Evolutionary conservation across 2,329 filamentous ascomycete species (phyloP), one percentile per base, ranked within the genome.

Genomic region (Sporothrix pallida): DNA sequence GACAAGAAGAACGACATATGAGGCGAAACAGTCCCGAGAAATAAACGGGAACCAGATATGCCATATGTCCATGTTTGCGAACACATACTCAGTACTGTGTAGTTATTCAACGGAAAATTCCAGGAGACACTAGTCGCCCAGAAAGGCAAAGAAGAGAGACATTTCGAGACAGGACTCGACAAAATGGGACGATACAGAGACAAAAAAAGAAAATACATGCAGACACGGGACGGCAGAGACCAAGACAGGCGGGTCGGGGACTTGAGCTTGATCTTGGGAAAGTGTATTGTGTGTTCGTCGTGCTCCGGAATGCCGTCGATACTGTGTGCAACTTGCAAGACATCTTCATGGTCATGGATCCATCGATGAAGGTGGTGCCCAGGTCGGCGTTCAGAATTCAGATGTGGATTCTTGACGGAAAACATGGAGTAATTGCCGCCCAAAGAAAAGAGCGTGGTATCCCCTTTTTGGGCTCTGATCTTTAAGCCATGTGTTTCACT

Each of bases 401-500:
- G 42, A 26, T 67, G 62, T 65, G 62, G 63, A 17, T 67, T 17
- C 10, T 67, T 4, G 62, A 67, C 42, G 65, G 65, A 68, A 37
- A 52, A 7, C 23, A 52, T 31, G 65, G 65, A 68, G 48, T 23
- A 68, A 52, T 70, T 70, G 67, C 67, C 50, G 67, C 67, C 31
- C n/a, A 37, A 50, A 13, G 10, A 8, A 67, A 1, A 48, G 15
- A 42, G 60, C 37, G 67, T 54, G 17, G 23, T 20, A 52, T 58
- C n/a, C 52, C n/a, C 42, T 10, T 58, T 58, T 48, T 3, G 67
- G 48, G 37, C 52, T 70, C 52, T 58, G 50, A 70, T 60, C 68
- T 69, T 58, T 31, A 58, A 70, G 68, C 68, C 68, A 70, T 70
- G 68, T 70, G 68, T 70, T 70, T 70, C 68, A 70, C 46, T 37